These are phyloP conservation scores for Nothopassalora personata DNA, from an alignment of 2,329 filamentous ascomycete species.

Conservation along the genomic window DNA sequence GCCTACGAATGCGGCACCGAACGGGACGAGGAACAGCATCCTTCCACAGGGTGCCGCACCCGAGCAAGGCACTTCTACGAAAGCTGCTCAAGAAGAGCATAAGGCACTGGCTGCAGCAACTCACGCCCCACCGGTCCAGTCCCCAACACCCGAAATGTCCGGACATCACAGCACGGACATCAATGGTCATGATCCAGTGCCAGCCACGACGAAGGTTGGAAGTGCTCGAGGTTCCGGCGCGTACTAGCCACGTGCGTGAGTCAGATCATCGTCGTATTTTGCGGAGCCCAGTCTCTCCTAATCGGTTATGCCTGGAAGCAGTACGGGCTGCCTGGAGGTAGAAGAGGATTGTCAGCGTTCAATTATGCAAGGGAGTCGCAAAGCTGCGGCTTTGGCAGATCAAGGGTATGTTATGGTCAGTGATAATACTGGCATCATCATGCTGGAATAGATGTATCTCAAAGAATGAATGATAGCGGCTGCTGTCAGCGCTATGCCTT, in stretches of 20 bases:
- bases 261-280: background rate
- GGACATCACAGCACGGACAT: background rate
- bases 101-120: background rate
- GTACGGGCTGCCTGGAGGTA: background rate
- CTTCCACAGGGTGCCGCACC: background rate
- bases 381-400: background rate
- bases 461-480: background rate
- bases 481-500: background rate
- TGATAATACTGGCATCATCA: background rate
- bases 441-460: background rate
- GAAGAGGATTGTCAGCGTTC: background rate
- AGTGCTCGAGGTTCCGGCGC: background rate
- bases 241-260: background rate
- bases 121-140: background rate
- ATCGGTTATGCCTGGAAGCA: background rate
- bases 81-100: background rate
- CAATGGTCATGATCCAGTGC: background rate
- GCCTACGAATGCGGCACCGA: background rate
- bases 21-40: background rate
- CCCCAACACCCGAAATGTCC: background rate
- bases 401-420: background rate
- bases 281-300: background rate
- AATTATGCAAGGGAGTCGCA: background rate
- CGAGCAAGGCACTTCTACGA: background rate
- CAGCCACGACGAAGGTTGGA: background rate